Evolutionary conservation across 495 filamentous ascomycete species (phyloP), one percentile per base, ranked within the genome.

Genomic region (Aspergillus bertholletiae): DNA sequence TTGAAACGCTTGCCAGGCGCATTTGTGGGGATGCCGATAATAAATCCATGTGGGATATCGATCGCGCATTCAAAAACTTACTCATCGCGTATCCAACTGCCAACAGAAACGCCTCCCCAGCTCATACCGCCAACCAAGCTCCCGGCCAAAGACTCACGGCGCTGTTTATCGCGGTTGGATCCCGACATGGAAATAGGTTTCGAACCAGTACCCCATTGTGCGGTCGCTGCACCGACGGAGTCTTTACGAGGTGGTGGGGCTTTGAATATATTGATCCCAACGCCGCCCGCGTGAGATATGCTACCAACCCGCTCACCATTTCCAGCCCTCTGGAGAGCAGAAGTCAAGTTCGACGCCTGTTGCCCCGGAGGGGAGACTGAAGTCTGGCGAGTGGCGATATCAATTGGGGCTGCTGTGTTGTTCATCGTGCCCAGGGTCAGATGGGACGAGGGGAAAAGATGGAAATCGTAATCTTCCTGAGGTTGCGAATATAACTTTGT

Each of bases 21-120:
- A 49, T 37, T 23, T 39, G 34, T 39, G 37, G 37, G 15, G n/a
- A 40, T 40, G 37, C 2, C 37, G 6, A 40, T 40, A 20, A 20
- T 40, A n/a, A n/a, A n/a, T 48, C 20, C n/a, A 32, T 1, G 49
- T 48, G 48, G 54, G 52, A 54, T 54, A 59, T 61, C 51, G 50
- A 32, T 22, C 17, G 46, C 43, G 11, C 43, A 23, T 23, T 55
- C 49, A n/a, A 35, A 53, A 18, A 92, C 93, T 84, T 83, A 97
- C 94, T 98, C 94, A 76, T 98, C 94, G 63, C 89, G 83, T 71
- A 98, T 92, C 80, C 92, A 97, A 69, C 93, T 97, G 51, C 92
- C 92, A 55, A 97, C 88, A 39, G 94, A 97, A 21, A 95, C 80
- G 52, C 93, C 95, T 65, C 95, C 94, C 92, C 92, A 98, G 67